Base-by-base conservation (phyloP, 306 rosid genomes). In the Inga oerstediana region DNA sequence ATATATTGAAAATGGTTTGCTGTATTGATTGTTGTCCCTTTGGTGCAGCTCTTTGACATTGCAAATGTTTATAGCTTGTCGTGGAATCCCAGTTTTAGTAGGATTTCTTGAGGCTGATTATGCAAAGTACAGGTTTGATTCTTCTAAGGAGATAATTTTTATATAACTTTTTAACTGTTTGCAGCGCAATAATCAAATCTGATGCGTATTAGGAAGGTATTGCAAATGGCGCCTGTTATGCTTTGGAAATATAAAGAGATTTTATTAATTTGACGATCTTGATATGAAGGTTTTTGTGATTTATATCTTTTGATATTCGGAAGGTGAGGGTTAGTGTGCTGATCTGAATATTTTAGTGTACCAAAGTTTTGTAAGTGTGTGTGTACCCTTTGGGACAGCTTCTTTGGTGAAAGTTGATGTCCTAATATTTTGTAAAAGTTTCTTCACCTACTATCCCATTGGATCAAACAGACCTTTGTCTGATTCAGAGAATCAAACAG, bases 61-160 rank as follows among this genome's bases (percentile, higher is more conserved):
- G 91, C 99, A 97, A 91, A 97, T 97, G 99, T 97, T 97, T 78
- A 88, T 97, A 68, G 97, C 99, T 76, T 97, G 99, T 86, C 95
- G 97, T 27, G 99, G 99, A 80, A 97, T 97, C 80, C 99, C 99
- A 86, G 97, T 94, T 82, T 86, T 97, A 86, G 99, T 97, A 81
- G 97, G 98, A 81, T 97, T 97, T 88, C 90, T 97, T 20, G 99
- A 97, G 91, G 95, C 99, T 52, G 98, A 97, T 86, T 97, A 97
- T 88, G 97, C 98, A 75, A 97, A 90, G 86, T 97, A 94, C 94
- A 94, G 99, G 99, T 97, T 84, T 80, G 93, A 82, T 75, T 27
- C 76, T 78, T 54, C 74, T 27, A 35, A 35, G n/a, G 80, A 39
- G 71, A 80, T 54, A 15, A 39, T 59, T 62, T 62, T 52, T 71